Evolutionary conservation across 2,329 filamentous ascomycete genomes (phyloP).

Genomic region (Ilyonectria destructans): DNA sequence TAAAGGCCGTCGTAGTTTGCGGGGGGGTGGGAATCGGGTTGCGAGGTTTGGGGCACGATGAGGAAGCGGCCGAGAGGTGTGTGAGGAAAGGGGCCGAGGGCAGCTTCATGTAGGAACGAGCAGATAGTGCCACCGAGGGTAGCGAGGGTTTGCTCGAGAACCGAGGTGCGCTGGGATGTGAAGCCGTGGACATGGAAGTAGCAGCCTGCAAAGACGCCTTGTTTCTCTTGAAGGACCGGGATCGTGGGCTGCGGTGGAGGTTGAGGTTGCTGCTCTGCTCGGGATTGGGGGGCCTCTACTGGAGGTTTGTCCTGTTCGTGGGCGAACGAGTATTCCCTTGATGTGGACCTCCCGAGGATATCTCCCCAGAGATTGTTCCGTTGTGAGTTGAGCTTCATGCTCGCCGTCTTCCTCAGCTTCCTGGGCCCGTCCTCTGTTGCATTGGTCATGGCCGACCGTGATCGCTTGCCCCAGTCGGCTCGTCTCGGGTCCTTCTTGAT

Average conservation of each 20-base stretch:
- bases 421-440: conserved; percentile 74
- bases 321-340: conserved; percentile 55
- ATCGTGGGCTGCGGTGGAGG: conserved; percentile 28
- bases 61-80: conserved; percentile 62
- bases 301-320: conserved; percentile 40
- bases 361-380: conserved; percentile 92
- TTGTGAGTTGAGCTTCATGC: conserved; percentile 85
- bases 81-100: conserved; percentile 49
- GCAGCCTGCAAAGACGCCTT: conserved; percentile 69
- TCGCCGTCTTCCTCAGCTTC: conserved; percentile 91
- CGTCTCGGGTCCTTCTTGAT: conserved; percentile 65
- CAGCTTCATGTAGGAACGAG: conserved; percentile 60
- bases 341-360: conserved; percentile 74
- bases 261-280: conserved; percentile 29
- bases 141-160: conserved; percentile 64
- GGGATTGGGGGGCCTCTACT: conserved; percentile 23
- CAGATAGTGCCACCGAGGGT: conserved; percentile 65
- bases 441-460: conserved; percentile 64
- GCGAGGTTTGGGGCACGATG: conserved; percentile 69
- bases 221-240: conserved; percentile 34
- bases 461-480: conserved; percentile 71
- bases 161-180: conserved; percentile 64
- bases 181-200: conserved; percentile 76
- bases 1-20: conserved; percentile 58
- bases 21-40: conserved; percentile 62